These are phyloP conservation scores for Pseudogymnoascus sp. DNA, from an alignment of 2,329 filamentous ascomycete species.

Conservation along the genomic window DNA sequence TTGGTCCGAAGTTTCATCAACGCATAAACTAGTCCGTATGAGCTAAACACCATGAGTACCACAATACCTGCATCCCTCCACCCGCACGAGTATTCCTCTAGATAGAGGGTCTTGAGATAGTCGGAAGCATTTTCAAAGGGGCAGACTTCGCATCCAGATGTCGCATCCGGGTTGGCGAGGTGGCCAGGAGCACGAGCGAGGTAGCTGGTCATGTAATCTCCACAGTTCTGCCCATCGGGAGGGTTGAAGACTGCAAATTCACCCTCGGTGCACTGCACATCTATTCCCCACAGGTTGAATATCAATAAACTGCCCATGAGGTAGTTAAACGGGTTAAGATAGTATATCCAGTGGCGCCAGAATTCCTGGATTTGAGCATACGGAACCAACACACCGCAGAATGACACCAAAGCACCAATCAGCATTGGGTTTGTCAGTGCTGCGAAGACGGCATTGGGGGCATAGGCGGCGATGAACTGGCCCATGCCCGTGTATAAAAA, in stretches of 20 bases:
- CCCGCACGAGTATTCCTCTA: conserved; percentile 52
- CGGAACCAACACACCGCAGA: conserved; percentile 68
- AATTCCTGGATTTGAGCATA: conserved; percentile 54
- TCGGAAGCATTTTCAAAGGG: conserved; percentile 49
- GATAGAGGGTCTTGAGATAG: conserved; percentile 51
- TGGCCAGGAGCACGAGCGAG: conserved; percentile 36
- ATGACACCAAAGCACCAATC: conserved; percentile 56
- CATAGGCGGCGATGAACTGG: conserved; percentile 55
- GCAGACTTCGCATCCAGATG: conserved; percentile 49
- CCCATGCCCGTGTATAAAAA: conserved; percentile 53
- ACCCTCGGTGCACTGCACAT: conserved; percentile 37
- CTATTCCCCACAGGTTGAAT: conserved; percentile 40
- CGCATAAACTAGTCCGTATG: conserved; percentile 36
- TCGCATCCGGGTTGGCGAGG: conserved; percentile 52
- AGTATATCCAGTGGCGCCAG: conserved; percentile 52
- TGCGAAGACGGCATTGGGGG: conserved; percentile 52
- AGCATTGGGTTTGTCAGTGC: conserved; percentile 48
- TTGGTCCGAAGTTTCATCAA: conserved; percentile 43
- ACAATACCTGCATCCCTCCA: conserved; percentile 56
- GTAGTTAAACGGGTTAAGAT: conserved; percentile 53
- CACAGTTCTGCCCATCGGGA: conserved; percentile 43
- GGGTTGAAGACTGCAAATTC: conserved; percentile 41
- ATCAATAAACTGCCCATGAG: conserved; percentile 48
- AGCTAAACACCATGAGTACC: conserved; percentile 34
- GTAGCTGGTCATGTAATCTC: conserved; percentile 47